Percentiles rank a stretch among this genome's conserved stretches.
These are phyloP conservation scores for Calycina herbarum DNA, from an alignment of 2,329 filamentous ascomycete genomes.

Conservation along the genomic window DNA sequence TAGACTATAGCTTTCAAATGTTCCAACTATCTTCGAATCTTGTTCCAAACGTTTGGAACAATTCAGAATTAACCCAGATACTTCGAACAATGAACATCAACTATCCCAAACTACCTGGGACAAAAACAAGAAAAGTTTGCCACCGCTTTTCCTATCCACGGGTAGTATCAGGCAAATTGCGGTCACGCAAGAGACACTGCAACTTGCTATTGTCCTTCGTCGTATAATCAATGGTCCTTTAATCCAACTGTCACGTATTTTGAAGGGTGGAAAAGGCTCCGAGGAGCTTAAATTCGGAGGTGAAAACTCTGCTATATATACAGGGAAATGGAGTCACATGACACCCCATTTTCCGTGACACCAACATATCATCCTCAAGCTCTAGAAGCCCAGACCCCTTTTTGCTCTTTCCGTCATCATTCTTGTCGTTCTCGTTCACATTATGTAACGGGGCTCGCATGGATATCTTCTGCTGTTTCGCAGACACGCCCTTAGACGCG, in stretches of 20 bases:
- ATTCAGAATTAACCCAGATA: too few species aligned
- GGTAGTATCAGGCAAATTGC: not conserved
- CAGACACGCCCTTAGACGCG: not conserved
- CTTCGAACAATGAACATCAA: not conserved
- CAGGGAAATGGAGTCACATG: too few species aligned
- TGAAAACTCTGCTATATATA: too few species aligned
- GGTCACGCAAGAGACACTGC: not conserved
- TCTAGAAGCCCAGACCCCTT: not conserved
- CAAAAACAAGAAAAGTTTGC: too few species aligned
- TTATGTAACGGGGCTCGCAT: not conserved
- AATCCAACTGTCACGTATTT: not conserved
- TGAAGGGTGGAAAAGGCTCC: too few species aligned
- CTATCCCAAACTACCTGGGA: not conserved
- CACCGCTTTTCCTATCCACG: too few species aligned
- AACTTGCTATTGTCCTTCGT: slow-evolving; percentile 5
- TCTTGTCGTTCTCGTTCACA: not conserved
- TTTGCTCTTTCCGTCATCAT: not conserved
- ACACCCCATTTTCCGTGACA: too few species aligned
- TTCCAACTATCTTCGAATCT: not conserved
- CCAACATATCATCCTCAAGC: not conserved
- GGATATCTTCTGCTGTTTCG: slow-evolving; percentile 15
- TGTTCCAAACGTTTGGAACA: too few species aligned
- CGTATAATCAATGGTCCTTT: not conserved
- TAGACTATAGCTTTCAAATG: not conserved
- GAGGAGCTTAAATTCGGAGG: too few species aligned